These are phyloP conservation scores for Mantamonas sphyraenae DNA, from an alignment of 78 protist genomes.

Conservation along the genomic window DNA sequence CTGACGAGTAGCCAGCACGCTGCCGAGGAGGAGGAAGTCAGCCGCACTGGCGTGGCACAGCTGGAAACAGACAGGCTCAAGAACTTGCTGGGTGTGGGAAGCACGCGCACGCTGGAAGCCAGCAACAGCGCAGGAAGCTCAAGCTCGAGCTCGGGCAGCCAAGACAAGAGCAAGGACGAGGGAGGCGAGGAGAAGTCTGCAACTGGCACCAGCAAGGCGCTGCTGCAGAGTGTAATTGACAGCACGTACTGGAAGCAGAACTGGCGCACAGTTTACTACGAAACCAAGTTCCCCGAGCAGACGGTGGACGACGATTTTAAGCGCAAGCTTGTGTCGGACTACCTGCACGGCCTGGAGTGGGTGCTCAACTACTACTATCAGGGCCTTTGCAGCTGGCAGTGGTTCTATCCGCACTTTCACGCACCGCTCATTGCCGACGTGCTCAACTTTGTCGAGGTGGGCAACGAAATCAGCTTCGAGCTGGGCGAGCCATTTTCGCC, in stretches of 20 bases:
- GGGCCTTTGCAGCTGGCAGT: constrained; percentile 88
- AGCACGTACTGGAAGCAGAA: too few species aligned
- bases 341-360: constrained; percentile 90
- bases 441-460: too few species aligned
- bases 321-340: constrained; percentile 22
- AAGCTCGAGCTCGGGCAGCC: not conserved
- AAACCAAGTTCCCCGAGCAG: constrained; percentile 31
- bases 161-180: not conserved
- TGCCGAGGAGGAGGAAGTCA: too few species aligned
- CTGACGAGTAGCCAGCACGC: too few species aligned
- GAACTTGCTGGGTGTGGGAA: too few species aligned
- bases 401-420: constrained; percentile 95
- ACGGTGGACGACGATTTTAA: not conserved
- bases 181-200: not conserved
- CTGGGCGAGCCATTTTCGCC: constrained; percentile 3
- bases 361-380: constrained; percentile 90
- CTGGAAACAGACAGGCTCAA: too few species aligned
- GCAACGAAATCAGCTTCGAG: too few species aligned
- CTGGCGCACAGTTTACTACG: constrained; percentile 56
- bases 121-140: not conserved
- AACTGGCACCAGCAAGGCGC: too few species aligned
- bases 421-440: too few species aligned
- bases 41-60: too few species aligned
- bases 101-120: too few species aligned
- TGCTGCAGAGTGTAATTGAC: too few species aligned